Evolutionary conservation across 306 rosid genomes (phyloP).

Genomic region (Coriaria nepalensis): DNA sequence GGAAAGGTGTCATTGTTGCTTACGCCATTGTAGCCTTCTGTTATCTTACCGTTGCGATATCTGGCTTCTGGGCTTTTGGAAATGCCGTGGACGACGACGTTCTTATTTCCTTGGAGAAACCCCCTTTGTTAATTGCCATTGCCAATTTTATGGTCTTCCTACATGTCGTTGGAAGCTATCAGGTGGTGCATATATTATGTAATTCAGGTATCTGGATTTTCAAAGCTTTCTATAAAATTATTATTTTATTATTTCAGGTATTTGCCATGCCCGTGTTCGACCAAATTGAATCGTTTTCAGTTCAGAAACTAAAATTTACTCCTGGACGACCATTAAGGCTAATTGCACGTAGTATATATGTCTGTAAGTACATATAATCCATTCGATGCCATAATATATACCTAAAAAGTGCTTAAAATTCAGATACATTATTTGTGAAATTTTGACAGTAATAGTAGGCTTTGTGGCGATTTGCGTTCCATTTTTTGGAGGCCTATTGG

Average conservation of each 20-base stretch:
- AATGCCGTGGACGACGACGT: constrained; percentile 41
- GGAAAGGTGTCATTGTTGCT: constrained; percentile 43
- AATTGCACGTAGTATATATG: constrained; percentile 23
- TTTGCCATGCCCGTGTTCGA: constrained; percentile 61
- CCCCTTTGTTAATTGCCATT: constrained; percentile 37
- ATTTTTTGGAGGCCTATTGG: constrained; percentile 61
- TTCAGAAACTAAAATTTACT: constrained; percentile 11
- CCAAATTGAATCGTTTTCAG: constrained; percentile 30
- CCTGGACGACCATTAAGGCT: constrained; percentile 31
- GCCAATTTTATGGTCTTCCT: constrained; percentile 59
- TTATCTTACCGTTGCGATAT: constrained; percentile 29
- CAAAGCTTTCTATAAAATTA: no score
- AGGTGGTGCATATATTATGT: constrained; percentile 31
- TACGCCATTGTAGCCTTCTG: constrained; percentile 35
- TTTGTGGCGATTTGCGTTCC: constrained; percentile 45
- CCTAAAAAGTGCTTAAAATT: no score
- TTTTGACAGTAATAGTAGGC: constrained; percentile 31
- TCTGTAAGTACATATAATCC: constrained; percentile 42
- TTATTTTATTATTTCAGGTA: no score
- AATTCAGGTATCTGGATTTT: no score
- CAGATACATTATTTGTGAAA: no score
- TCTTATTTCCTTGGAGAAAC: constrained; percentile 42
- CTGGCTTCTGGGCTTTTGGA: constrained; percentile 70
- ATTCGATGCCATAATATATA: no score
- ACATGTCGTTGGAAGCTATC: constrained; percentile 63